Evolutionary conservation across 805 yeast species (phyloP), one percentile per base, ranked within the genome.

Genomic region (Torulaspora gathmanii): DNA sequence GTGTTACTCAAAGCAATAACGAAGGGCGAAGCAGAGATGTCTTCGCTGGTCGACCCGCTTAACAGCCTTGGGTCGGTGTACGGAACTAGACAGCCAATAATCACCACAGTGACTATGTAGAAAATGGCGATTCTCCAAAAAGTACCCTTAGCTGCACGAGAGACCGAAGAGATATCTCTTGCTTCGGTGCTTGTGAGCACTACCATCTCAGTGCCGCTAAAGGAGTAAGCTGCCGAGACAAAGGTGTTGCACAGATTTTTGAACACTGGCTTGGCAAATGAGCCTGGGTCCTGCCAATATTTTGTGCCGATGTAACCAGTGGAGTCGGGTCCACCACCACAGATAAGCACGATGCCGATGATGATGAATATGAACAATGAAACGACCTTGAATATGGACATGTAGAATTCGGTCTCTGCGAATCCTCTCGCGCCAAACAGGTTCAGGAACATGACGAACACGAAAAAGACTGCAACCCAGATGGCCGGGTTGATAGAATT

Each of bases 61-160:
- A 71, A 56, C 46, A 73, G 60, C 29, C 74, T 64, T 1, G 61
- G 54, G 49, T 78, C 75, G 46, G 69, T 70, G 59, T 73, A 83
- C 12, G 91, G 90, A n/a, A 86, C 93, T 47, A 86, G 70, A 54
- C 83, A 78, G 27, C 89, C 82, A 57, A 72, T 78, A 49, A 75
- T 70, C 41, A 64, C 79, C 57, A 67, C 75, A 44, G 83, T 72
- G 33, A 72, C 52, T 42, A 80, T 72, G 69, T 78, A 80, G 57
- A 81, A 79, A 13, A 79, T 56, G 41, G 77, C 61, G 54, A 81
- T 79, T 67, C 86, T 71, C 67, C 72, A 70, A 40, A 80, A 68
- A 17, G 79, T 82, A 50, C 78, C 76, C 55, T 73, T 74, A 50
- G 79, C 74, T 34, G 84, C 84, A 23, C 72, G 69, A 29, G 86